These are phyloP conservation scores for Diversispora epigaea DNA, from an alignment of 192 early-diverging fungal species.

Conservation along the genomic window DNA sequence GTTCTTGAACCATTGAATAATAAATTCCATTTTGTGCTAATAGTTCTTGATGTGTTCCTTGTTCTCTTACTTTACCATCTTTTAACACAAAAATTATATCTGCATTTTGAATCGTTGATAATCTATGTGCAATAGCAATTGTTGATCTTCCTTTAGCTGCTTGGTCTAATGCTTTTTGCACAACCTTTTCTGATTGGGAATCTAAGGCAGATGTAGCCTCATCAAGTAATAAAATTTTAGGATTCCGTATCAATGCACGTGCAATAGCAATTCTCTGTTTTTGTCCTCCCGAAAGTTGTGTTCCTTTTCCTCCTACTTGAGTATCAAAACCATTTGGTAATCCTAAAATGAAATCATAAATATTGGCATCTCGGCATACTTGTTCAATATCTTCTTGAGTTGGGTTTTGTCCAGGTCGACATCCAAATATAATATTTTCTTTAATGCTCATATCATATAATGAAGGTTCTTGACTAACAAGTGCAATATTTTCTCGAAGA, in stretches of 20 bases:
- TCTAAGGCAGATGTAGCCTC: constrained; percentile 86
- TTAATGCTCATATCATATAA: constrained; percentile 39
- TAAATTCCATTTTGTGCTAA: constrained; percentile 61
- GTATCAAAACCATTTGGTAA: constrained; percentile 62
- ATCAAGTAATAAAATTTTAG: constrained; percentile 74
- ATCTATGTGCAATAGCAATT: constrained; percentile 63
- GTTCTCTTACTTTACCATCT: constrained; percentile 66
- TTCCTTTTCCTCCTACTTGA: constrained; percentile 61
- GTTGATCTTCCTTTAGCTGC: constrained; percentile 74
- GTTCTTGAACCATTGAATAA: constrained; percentile 59
- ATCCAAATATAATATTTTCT: constrained; percentile 61
- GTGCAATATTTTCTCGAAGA: constrained; percentile 50
- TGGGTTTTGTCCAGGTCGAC: constrained; percentile 43
- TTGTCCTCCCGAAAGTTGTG: constrained; percentile 65
- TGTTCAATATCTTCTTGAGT: constrained; percentile 49
- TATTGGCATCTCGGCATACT: constrained; percentile 55
- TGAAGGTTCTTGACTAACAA: constrained; percentile 48
- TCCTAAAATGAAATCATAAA: constrained; percentile 51
- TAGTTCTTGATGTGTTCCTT: constrained; percentile 78
- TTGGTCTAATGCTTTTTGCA: constrained; percentile 76
- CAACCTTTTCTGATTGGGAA: constrained; percentile 74
- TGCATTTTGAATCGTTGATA: constrained; percentile 77
- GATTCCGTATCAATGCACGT: constrained; percentile 65
- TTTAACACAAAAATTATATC: constrained; percentile 84
- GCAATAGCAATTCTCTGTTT: constrained; percentile 74